Evolutionary conservation across 2,329 filamentous ascomycete species (phyloP), one percentile per base, ranked within the genome.

Genomic region (Capronia epimyces): DNA sequence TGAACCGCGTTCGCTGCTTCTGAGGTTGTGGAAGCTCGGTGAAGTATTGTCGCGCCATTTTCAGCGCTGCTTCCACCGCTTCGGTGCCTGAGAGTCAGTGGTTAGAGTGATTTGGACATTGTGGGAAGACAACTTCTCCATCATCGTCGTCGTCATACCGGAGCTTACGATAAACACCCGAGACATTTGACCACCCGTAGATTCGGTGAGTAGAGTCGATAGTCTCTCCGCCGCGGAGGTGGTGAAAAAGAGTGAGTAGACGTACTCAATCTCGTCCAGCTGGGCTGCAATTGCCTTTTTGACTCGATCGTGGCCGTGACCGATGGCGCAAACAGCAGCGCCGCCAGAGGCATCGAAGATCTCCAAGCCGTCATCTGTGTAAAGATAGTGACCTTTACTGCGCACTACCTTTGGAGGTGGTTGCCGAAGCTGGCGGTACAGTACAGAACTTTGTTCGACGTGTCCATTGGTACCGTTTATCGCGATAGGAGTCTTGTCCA

Each of bases 271-370:
- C 39, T 78, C 67, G 42, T 76, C 71, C 57, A 85, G 71, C 59
- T 89, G 84, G 12, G 73, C 62, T 2, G 71, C 66, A 37, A 88
- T 75, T 0, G 83, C 84, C 2, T 76, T 68, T 13, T 73, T 72
- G 10, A 90, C 79, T 37, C 81, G 71, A 36, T 73, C 62, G 52
- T 84, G 75, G 22, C 79, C 80, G 60, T 88, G 82, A 2, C 87
- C 87, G 12, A 91, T 70, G 62, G 82, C 84, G 6, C 81, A 75
- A 3, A 89, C 86, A 86, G 56, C 56, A 2, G 2, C 87, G 84
- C 87, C 87, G 21, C 83, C 79, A n/a, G 83, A 86, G 1, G 81
- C 83, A 65, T 93, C 87, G 12, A 89, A 75, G 39, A 93, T 77
- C 32, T 70, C 71, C 24, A 75, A 73, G 1, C 82, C 82, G 62